phyloP scores from a whole-genome alignment of 2,329 filamentous ascomycete species.

The Ascochyta viciae-villosae region DNA sequence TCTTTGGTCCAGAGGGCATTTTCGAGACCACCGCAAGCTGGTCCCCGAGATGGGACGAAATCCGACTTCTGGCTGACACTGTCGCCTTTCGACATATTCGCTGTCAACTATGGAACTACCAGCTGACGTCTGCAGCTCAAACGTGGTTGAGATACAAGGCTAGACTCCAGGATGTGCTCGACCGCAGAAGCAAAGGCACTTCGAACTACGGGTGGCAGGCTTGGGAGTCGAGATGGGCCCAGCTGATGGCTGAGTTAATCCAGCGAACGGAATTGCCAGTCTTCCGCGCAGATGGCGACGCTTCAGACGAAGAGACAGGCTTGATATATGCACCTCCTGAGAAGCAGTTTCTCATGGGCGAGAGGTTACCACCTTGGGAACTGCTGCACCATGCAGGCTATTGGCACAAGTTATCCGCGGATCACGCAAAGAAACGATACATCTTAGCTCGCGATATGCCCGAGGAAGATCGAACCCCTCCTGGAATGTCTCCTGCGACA shows the following conservation, averaged over 20 bases:
- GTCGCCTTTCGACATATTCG: slow-evolving; percentile 82
- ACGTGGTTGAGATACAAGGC: slow-evolving; percentile 81
- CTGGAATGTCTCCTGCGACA: slow-evolving; percentile 63
- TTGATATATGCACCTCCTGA: slow-evolving; percentile 58
- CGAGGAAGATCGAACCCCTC: slow-evolving; percentile 64
- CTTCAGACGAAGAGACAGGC: slow-evolving; percentile 40
- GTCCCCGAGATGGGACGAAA: slow-evolving; percentile 90
- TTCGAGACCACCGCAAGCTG: slow-evolving; percentile 89
- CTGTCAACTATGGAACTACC: slow-evolving; percentile 80
- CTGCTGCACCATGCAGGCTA: slow-evolving; percentile 68
- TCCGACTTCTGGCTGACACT: slow-evolving; percentile 83
- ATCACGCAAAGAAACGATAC: slow-evolving; percentile 59
- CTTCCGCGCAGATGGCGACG: slow-evolving; percentile 35
- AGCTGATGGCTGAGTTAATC: slow-evolving; percentile 67
- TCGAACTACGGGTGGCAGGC: slow-evolving; percentile 92
- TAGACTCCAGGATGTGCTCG: slow-evolving; percentile 77
- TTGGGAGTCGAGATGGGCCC: slow-evolving; percentile 81
- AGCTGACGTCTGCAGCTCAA: slow-evolving; percentile 79
- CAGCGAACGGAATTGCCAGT: slow-evolving; percentile 59
- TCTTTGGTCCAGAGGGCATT: slow-evolving; percentile 79
- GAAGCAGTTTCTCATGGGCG: slow-evolving; percentile 57
- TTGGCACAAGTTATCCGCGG: slow-evolving; percentile 63
- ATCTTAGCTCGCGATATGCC: slow-evolving; percentile 62
- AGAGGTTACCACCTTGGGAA: slow-evolving; percentile 64
- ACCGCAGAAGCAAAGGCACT: slow-evolving; percentile 83